phyloP scores from a whole-genome alignment of 2,329 filamentous ascomycete species.

The Epichloe glyceriae region DNA sequence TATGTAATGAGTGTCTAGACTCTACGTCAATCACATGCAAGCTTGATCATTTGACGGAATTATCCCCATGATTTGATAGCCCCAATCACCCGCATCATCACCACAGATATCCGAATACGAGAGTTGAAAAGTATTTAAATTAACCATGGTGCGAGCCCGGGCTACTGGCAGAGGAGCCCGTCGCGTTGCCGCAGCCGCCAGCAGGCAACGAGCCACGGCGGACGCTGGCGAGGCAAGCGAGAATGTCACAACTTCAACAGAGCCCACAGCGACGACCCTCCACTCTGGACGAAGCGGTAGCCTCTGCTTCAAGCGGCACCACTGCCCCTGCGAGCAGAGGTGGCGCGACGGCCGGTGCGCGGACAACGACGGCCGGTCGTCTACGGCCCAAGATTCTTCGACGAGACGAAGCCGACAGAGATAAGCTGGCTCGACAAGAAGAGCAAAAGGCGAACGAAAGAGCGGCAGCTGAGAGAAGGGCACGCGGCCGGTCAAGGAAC shows the following conservation, averaged over 20 bases:
- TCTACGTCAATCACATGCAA: no score
- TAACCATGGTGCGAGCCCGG: conserved; percentile 21
- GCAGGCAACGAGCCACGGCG: conserved; percentile 9
- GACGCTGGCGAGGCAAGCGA: conserved; percentile 15
- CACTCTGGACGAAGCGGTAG: conserved; percentile 8
- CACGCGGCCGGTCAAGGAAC: conserved; percentile 25
- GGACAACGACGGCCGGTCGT: conserved; percentile 24
- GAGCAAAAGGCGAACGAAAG: conserved; percentile 29
- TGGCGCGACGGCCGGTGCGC: conserved; percentile 21
- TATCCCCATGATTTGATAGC: neutral
- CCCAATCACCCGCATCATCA: conserved; percentile 9
- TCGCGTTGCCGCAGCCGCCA: conserved; percentile 17
- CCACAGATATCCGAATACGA: neutral
- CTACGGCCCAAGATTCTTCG: conserved; percentile 36
- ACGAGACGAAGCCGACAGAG: conserved; percentile 36
- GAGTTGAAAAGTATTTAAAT: neutral
- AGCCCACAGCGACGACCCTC: conserved; percentile 9
- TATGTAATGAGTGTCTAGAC: no score
- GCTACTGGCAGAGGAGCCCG: conserved; percentile 19
- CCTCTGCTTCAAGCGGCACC: conserved; percentile 13
- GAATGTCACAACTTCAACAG: conserved; percentile 8
- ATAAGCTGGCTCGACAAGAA: conserved; percentile 31
- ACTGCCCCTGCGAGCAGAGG: conserved; percentile 15
- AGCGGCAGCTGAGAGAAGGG: conserved; percentile 26
- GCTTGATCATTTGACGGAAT: no score